Evolutionary conservation across 257 asterid species (phyloP), one percentile per base, ranked within the genome.

Genomic region (Cinchona pubescens): DNA sequence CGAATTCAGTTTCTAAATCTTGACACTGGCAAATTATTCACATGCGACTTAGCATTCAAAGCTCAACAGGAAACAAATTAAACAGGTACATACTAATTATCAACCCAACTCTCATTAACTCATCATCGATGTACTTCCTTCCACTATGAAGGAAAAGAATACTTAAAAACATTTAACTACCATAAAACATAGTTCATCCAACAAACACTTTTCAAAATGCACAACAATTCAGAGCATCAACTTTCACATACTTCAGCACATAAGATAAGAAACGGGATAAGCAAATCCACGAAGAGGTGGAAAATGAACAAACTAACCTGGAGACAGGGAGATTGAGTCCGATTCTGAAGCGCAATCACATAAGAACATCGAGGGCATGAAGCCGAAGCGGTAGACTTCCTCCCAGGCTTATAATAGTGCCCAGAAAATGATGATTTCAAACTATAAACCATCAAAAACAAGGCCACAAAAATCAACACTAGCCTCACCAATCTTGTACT

Each of bases 341-440:
- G 55, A 67, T 42, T 80, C 85, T 21, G 69, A 37, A 27, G 61
- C 37, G 66, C 87, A 84, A 55, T 84, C 79, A 75, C 87, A n/a
- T n/a, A 84, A 66, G 73, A 76, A 84, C 87, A 84, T 30, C 58
- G 53, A 34, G 76, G 85, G 63, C 87, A 84, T 68, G 87, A 84
- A 74, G 30, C 62, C 67, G 46, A 5, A 15, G 29, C 37, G 25
- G 18, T 65, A 37, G 70, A 69, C 23, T 65, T 64, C 13, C 29
- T 37, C 67, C 62, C 71, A 42, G 56, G 72, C 21, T 58, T 38
- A 23, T 23, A 8, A 59, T 27, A 72, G 16, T 40, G 67, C 71
- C 73, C 38, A 63, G 56, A 62, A 46, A 51, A 23, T 51, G 85
- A 67, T 53, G 77, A 27, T 42, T 67, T 75, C 35, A 78, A 60